Base-by-base conservation (phyloP, 1,139 yeast genomes). In the Saccharomyces hybrid region DNA sequence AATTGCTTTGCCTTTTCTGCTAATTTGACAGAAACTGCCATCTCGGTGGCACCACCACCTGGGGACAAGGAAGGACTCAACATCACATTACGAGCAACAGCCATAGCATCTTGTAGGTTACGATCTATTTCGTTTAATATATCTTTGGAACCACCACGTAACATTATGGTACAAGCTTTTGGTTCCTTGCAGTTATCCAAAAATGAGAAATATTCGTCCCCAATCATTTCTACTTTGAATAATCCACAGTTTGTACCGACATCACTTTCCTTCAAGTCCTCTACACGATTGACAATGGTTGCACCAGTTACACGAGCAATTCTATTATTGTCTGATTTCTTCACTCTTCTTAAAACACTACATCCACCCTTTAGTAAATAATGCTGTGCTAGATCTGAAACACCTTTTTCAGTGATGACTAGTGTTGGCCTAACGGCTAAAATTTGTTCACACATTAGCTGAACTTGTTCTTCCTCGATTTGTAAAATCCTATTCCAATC, bases 21-120 rank as follows among this genome's bases (percentile, higher is more conserved):
- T 58, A 93, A 79, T 62, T 80, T 83, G 31, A 93, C 98, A 61
- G 95, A 80, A 51, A 95, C 91, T 1, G 99, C 99, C 98, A 95
- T 93, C 75, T 93, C 99, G 26, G 98, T 93, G 52, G 99, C 99
- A 67, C 99, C 99, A 56, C 99, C 99, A 63, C 99, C 99, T 52
- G 99, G 99, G 2, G 97, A 80, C 68, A 93, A 79, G 47, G 95
- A 83, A 52, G 99, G 99, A 71, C 93, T 96, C 65, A 93, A 85
- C 79, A 88, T 82, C 50, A 95, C 97, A 69, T 95, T 95, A 72
- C 97, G 83, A 26, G 99, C 85, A 52, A 93, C 99, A 5, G 97
- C 93, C 96, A 95, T 88, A 50, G 99, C 99, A 73, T 95, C 99
- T 70, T 93, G 98, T 69, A 95, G 79, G 71, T 95, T 95, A 71